Base-by-base conservation (phyloP, 306 rosid genomes). In the Lithocarpus polystachyus region DNA sequence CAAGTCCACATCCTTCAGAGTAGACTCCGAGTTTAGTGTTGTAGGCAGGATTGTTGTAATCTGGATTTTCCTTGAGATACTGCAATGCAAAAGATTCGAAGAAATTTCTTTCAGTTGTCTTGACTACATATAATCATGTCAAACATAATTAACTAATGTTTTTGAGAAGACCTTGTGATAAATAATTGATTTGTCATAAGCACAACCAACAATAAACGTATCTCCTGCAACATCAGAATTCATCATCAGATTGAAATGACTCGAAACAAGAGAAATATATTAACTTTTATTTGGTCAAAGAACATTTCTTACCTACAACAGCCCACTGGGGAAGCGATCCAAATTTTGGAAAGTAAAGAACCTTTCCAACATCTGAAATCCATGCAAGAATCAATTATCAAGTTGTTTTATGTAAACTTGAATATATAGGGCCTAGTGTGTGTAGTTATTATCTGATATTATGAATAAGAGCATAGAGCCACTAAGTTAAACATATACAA, bases 291-390 rank as follows among this genome's bases (percentile, higher is more conserved):
- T 31, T 57, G 51, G 55, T 35, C 29, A n/a, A 56, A 35, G 20
- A 11, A 35, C 2, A 24, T 17, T 80, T 51, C 85, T 84, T 12
- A 81, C 90, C 90, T 40, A 82, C 88, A 51, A 87, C 90, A 28
- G 88, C 86, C 90, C 90, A 87, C 53, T 84, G 85, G 57, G 90
- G 87, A 64, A 87, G 83, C 56, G 6, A 77, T 10, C 90, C 90
- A 80, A 87, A 84, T 4, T 20, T 31, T 6, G 88, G 79, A 75
- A 73, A 87, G 18, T 71, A 48, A 56, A 87, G 82, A 51, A 87
- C 82, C 64, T 87, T 87, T 61, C 90, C 90, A 51, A 84, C 85
- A 82, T 87, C 90, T 87, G 68, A 56, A 84, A 37, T 20, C 28
- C 74, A 70, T 60, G 68, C 68, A 60, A 60, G 35, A 60, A 60